Conservation (phyloP, 306 rosid species). For the Rosa multiflora region DNA sequence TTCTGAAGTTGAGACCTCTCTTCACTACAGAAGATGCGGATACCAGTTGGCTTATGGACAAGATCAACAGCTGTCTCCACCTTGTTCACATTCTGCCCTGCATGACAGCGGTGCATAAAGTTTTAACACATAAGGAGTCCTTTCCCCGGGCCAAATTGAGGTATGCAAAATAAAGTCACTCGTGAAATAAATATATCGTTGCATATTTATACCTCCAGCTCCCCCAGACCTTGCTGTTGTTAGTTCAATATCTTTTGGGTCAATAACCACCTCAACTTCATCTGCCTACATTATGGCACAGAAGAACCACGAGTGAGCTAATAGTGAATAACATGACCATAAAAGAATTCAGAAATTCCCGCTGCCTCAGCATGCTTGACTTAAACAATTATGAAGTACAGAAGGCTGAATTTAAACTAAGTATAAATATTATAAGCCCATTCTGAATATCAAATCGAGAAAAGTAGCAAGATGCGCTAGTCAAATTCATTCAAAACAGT, state of each 20-base stretch:
- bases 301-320: constrained; percentile 19
- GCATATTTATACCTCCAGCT: constrained; percentile 82
- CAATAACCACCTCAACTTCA: constrained; percentile 92
- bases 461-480: not conserved
- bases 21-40: constrained; percentile 97
- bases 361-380: not conserved
- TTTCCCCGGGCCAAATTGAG: constrained; percentile 9
- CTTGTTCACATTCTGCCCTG: constrained; percentile 99
- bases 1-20: constrained; percentile 92
- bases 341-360: not conserved
- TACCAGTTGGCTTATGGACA: constrained; percentile 93
- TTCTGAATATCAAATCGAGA: not conserved
- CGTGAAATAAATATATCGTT: constrained; percentile 15
- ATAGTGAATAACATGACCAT: constrained; percentile 3
- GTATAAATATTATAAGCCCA: not conserved
- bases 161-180: constrained; percentile 22
- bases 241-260: constrained; percentile 95
- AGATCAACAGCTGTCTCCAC: constrained; percentile 99
- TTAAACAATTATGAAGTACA: not conserved
- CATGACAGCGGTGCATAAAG: constrained; percentile 33
- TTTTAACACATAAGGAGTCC: constrained; percentile 19
- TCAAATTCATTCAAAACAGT: not conserved
- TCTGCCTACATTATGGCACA: constrained; percentile 63
- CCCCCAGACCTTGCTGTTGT: constrained; percentile 97
- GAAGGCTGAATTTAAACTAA: not conserved